Evolutionary conservation across 108 stramenopile species (phyloP), one percentile per base, ranked within the genome.

Genomic region (Cylindrotheca fusiformis): DNA sequence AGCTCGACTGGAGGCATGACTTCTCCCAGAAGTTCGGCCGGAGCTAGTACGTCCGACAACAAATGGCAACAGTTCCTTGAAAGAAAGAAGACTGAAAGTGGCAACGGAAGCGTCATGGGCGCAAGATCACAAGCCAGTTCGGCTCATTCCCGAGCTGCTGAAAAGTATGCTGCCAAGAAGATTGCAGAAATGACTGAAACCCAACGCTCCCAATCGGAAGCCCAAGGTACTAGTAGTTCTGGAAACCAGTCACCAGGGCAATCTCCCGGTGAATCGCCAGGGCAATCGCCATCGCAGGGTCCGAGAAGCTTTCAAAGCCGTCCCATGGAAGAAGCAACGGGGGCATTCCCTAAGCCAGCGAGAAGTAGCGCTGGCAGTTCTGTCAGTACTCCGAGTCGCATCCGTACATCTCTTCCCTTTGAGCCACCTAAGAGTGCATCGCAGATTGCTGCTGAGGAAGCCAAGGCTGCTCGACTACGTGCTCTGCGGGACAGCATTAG

Each of bases 131-230:
- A 60, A 44, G 66, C 63, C 26, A 41, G 36, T 41, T 10, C 36
- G 6, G 6, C 36, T 14, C 52, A 73, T 4, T 65, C 75, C 23
- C 70, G 68, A 58, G 78, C 78, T 55, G 86, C 85, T 0, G 86
- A 87, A 63, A 30, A 66, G 31, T 82, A 78, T 54, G 85, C 86
- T 8, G 67, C 77, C 8, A 65, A 72, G 21, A 79, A 88, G 60
- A 82, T 86, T 41, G 75, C 84, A 47, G 85, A 83, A 48, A 91
- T 91, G 90, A 84, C 84, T 78, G 67, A 79, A 48, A 41, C 58
- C 25, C 68, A 80, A 60, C 64, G 57, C 12, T 31, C 48, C 17
- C 51, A 31, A 31, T 63, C 60, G 21, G n/a, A n/a, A n/a, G n/a
- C n/a, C n/a, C n/a, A n/a, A n/a, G n/a, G n/a, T n/a, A n/a, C n/a